phyloP scores from a whole-genome alignment of 345 rosid genomes.

The Acer yangbiense region DNA sequence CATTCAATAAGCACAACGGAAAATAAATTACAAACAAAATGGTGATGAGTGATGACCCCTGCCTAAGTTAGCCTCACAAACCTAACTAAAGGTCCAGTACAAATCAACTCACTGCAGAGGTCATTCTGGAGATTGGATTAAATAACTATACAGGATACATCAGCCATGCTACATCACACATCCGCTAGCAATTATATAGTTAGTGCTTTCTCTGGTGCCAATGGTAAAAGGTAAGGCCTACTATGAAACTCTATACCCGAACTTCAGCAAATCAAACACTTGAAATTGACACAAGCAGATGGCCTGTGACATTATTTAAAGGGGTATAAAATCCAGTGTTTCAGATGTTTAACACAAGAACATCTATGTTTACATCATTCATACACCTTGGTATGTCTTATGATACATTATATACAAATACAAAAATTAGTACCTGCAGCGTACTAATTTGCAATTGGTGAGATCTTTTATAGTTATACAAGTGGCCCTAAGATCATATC shows the following conservation, averaged over 20 bases:
- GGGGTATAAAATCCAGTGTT: neutral
- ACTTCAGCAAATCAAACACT: neutral
- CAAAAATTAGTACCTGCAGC: neutral
- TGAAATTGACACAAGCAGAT: slow-evolving; percentile 6
- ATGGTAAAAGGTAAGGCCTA: neutral
- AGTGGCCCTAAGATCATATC: neutral
- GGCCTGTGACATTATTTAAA: neutral
- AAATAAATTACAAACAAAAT: slow-evolving; percentile 5
- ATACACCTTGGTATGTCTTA: neutral
- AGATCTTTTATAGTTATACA: neutral
- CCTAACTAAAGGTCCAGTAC: neutral
- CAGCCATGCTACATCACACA: neutral
- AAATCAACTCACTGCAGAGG: too few species aligned
- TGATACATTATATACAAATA: neutral
- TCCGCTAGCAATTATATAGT: neutral
- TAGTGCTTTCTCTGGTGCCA: neutral
- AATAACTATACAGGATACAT: neutral
- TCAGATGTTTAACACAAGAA: neutral
- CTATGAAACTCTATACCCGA: neutral
- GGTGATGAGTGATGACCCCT: neutral
- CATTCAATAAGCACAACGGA: neutral
- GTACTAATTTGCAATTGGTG: neutral
- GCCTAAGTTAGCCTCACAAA: neutral
- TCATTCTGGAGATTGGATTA: too few species aligned
- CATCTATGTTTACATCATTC: neutral